A percentile compares a stretch with the other conserved stretches of the same genome.
Evolutionary conservation across 306 rosid species (phyloP).

Genomic region (Potentilla sterilis): DNA sequence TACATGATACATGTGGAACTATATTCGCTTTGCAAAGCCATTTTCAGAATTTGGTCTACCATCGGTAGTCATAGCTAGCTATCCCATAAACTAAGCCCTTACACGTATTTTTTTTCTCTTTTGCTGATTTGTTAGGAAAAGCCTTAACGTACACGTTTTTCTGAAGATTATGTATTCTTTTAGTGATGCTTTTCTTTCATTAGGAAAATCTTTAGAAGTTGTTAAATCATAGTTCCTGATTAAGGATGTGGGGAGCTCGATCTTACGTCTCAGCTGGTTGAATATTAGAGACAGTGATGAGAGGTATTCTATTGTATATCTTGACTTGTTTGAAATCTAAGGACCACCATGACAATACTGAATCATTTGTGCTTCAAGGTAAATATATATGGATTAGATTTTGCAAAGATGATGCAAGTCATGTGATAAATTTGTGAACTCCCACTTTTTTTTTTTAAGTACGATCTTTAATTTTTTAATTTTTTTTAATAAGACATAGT

Average conservation of each 20-base stretch:
- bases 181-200: background rate
- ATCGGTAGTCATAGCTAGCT: background rate
- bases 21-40: background rate
- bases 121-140: background rate
- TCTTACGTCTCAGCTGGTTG: background rate
- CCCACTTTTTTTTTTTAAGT: no score
- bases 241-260: background rate
- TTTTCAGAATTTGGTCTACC: background rate
- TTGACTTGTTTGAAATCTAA: background rate
- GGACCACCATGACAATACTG: background rate
- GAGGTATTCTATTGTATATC: background rate
- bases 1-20: background rate
- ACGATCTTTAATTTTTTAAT: no score
- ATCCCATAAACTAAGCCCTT: background rate
- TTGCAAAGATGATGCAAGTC: background rate
- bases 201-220: background rate
- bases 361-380: background rate
- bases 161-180: no score
- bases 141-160: background rate
- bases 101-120: background rate
- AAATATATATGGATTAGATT: background rate
- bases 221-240: background rate
- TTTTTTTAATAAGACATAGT: no score
- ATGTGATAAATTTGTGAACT: no score
- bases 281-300: background rate